These are phyloP conservation scores for Alternaria novae-zelandiae DNA, from an alignment of 2,329 filamentous ascomycete species.

Conservation along the genomic window DNA sequence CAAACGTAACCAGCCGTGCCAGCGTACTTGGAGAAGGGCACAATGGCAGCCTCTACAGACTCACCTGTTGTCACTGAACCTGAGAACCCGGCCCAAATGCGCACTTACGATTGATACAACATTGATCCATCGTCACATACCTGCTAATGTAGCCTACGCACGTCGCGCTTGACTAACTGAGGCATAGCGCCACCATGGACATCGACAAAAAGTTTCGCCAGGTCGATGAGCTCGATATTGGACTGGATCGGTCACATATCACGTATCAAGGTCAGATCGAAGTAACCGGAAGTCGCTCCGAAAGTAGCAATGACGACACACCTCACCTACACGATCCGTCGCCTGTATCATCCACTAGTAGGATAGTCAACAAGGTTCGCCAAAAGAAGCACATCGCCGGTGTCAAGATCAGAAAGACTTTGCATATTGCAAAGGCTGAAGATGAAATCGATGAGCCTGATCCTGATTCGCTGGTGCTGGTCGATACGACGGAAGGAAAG, in stretches of 20 bases:
- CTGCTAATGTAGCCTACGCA: not conserved
- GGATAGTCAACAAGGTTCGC: conserved; percentile 22
- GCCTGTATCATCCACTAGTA: conserved; percentile 13
- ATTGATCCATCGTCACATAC: not conserved
- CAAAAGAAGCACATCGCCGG: conserved; percentile 28
- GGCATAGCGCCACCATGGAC: conserved; percentile 19
- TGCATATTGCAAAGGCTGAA: conserved; percentile 30
- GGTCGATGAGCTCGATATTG: conserved; percentile 11
- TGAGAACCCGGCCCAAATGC: too few species aligned
- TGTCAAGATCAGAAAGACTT: conserved; percentile 27
- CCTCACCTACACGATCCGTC: not conserved
- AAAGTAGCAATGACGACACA: conserved; percentile 36
- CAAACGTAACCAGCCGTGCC: not conserved
- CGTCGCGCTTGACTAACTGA: not conserved
- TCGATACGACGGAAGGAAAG: conserved; percentile 9
- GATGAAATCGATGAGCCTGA: conserved; percentile 15
- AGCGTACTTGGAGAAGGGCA: too few species aligned
- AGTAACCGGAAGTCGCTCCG: conserved; percentile 1
- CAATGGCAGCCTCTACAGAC: too few species aligned
- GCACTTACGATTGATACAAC: not conserved
- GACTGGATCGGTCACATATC: conserved; percentile 23
- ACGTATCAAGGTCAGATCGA: conserved; percentile 16
- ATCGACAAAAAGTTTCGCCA: conserved; percentile 30
- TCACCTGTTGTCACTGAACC: too few species aligned
- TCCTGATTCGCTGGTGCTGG: conserved; percentile 19